These are phyloP conservation scores for Saksenaea oblongispora DNA, from an alignment of 371 early-diverging fungal species.

Conservation along the genomic window DNA sequence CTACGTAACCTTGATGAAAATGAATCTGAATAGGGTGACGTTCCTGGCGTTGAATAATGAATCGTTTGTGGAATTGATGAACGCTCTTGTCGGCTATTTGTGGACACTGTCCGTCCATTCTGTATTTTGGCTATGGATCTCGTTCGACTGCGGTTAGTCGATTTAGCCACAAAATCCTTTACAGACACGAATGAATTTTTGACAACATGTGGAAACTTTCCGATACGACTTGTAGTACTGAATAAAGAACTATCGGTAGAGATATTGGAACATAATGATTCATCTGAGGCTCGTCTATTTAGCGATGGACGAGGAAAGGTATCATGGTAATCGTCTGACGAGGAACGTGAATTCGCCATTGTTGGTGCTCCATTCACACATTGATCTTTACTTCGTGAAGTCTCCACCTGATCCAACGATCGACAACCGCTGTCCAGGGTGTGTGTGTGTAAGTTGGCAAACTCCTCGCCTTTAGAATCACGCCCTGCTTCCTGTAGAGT, in stretches of 20 bases:
- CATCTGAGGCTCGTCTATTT: conserved; percentile 13
- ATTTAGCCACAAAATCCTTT: conserved; percentile 28
- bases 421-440: background rate
- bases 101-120: background rate
- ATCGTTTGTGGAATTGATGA: background rate
- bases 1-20: conserved; percentile 19
- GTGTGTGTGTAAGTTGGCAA: background rate
- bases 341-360: background rate
- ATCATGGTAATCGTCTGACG: background rate
- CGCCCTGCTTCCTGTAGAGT: background rate
- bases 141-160: background rate
- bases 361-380: background rate
- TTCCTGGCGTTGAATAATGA: background rate
- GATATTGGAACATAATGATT: conserved; percentile 37
- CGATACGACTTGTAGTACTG: conserved; percentile 44
- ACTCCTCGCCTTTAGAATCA: background rate
- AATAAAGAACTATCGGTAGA: conserved; percentile 42
- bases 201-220: conserved; percentile 38
- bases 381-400: background rate
- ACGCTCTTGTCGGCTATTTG: background rate
- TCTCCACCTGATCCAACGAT: background rate
- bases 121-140: conserved; percentile 21
- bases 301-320: background rate
- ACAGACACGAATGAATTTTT: conserved; percentile 38
- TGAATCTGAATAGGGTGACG: conserved; percentile 9